Conservation (phyloP, 306 rosid genomes). For the Pterocarpus macrocarpus region DNA sequence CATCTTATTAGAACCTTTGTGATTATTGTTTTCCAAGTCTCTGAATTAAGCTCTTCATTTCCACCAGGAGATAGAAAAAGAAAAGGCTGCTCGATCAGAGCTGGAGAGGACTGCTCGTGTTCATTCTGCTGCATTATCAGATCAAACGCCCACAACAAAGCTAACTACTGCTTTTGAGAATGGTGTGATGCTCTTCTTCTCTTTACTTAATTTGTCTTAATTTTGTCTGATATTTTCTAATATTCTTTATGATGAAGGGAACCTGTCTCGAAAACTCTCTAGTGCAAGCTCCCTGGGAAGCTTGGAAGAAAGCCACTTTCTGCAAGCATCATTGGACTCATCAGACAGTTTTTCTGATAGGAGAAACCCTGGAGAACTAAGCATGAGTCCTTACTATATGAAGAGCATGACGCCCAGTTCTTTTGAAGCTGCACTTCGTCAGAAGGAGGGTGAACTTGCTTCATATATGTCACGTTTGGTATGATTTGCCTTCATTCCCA, state of each 20-base stretch:
- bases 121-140: constrained; percentile 62
- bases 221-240: constrained; percentile 42
- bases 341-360: constrained; percentile 77
- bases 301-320: constrained; percentile 96
- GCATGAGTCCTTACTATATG: constrained; percentile 89
- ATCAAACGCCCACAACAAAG: constrained; percentile 65
- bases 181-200: constrained; percentile 62
- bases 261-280: constrained; percentile 77
- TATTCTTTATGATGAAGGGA: constrained; percentile 64
- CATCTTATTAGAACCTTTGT: constrained; percentile 29
- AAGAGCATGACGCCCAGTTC: constrained; percentile 95
- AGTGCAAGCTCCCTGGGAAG: constrained; percentile 92
- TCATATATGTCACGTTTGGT: constrained; percentile 98
- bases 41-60: constrained; percentile 46
- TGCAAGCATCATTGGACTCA: constrained; percentile 95
- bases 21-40: constrained; percentile 38
- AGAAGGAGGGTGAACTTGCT: constrained; percentile 99
- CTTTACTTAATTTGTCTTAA: constrained; percentile 34
- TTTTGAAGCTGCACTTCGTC: constrained; percentile 97
- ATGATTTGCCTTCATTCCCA: constrained; percentile 46
- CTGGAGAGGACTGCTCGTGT: constrained; percentile 78
- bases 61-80: constrained; percentile 90
- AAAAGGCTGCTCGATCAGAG: constrained; percentile 88
- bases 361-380: constrained; percentile 75
- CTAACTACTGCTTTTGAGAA: constrained; percentile 77